Conservation (phyloP, 1,284 basidiomycete genomes). For the Hortiboletus rubellus region DNA sequence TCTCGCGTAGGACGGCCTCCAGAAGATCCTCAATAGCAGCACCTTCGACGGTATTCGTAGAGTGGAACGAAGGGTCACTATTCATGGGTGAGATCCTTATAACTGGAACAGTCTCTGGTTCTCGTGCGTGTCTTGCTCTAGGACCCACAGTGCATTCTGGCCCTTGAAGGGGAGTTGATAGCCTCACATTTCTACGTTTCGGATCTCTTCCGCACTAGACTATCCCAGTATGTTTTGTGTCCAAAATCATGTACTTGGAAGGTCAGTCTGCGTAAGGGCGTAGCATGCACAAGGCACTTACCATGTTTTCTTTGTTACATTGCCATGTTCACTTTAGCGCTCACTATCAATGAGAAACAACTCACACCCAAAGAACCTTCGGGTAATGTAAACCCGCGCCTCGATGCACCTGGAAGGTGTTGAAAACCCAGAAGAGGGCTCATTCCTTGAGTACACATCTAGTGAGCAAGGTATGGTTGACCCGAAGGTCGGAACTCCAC, state of each 20-base stretch:
- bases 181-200: slow-evolving; percentile 35
- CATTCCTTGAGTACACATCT: slow-evolving; percentile 18
- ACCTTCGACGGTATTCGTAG: slow-evolving; percentile 17
- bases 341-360: background rate
- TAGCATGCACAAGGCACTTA: background rate
- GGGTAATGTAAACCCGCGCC: slow-evolving; percentile 38
- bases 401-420: slow-evolving; percentile 33
- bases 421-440: background rate
- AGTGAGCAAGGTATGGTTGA: slow-evolving; percentile 35
- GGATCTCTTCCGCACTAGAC: slow-evolving; percentile 30
- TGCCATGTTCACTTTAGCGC: background rate
- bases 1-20: slow-evolving; percentile 36
- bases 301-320: slow-evolving; percentile 28
- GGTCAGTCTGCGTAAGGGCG: background rate
- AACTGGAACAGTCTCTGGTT: slow-evolving; percentile 25
- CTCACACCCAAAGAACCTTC: slow-evolving; percentile 40
- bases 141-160: slow-evolving; percentile 39
- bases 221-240: slow-evolving; percentile 37
- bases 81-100: slow-evolving; percentile 18
- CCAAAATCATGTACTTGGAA: slow-evolving; percentile 35
- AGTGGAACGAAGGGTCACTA: slow-evolving; percentile 6
- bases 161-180: slow-evolving; percentile 34
- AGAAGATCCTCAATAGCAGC: slow-evolving; percentile 33
- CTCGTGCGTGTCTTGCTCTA: slow-evolving; percentile 22
- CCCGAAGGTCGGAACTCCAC: slow-evolving; percentile 33